These are phyloP conservation scores for Apiotrichum akiyoshidainum DNA, from an alignment of 1,284 basidiomycete genomes.

Conservation along the genomic window DNA sequence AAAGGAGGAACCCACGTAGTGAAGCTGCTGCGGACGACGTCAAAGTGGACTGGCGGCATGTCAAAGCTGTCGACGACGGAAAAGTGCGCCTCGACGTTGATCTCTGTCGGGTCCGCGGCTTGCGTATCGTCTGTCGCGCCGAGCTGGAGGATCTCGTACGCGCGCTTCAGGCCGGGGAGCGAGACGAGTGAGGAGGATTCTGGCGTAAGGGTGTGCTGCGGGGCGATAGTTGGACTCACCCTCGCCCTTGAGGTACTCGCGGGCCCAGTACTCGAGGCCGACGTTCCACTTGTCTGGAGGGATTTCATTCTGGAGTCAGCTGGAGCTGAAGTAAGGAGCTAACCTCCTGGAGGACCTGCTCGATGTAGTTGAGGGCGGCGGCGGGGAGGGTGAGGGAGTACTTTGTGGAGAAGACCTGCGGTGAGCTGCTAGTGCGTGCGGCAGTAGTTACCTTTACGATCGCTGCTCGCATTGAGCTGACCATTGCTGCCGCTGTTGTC, in stretches of 20 bases:
- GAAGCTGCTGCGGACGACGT: constrained; percentile 60
- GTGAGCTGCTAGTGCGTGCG: constrained; percentile 2
- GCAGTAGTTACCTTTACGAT: constrained; percentile 46
- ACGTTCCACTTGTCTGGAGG: constrained; percentile 55
- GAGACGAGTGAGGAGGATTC: constrained; percentile 41
- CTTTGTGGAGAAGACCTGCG: constrained; percentile 52
- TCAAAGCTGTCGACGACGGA: constrained; percentile 85
- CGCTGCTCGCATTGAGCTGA: constrained; percentile 41
- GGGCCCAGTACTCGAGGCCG: constrained; percentile 77
- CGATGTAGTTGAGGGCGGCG: constrained; percentile 46
- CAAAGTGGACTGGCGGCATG: constrained; percentile 91
- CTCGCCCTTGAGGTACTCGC: constrained; percentile 88
- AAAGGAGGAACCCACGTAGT: constrained; percentile 16
- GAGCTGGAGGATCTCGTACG: constrained; percentile 76
- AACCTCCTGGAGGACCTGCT: constrained; percentile 46
- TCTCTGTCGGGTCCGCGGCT: constrained; percentile 56
- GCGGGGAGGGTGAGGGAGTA: constrained; percentile 50
- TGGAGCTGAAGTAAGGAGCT: not conserved
- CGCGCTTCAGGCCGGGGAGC: constrained; percentile 62
- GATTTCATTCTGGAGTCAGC: constrained; percentile 59
- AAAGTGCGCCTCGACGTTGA: constrained; percentile 82
- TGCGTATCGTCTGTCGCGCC: constrained; percentile 57
- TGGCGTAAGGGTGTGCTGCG: constrained; percentile 5
- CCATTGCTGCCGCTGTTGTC: constrained; percentile 27
- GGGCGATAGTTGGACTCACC: constrained; percentile 55